Evolutionary conservation across 2,329 filamentous ascomycete species (phyloP).

Genomic region (Pseudogymnoascus sp.): DNA sequence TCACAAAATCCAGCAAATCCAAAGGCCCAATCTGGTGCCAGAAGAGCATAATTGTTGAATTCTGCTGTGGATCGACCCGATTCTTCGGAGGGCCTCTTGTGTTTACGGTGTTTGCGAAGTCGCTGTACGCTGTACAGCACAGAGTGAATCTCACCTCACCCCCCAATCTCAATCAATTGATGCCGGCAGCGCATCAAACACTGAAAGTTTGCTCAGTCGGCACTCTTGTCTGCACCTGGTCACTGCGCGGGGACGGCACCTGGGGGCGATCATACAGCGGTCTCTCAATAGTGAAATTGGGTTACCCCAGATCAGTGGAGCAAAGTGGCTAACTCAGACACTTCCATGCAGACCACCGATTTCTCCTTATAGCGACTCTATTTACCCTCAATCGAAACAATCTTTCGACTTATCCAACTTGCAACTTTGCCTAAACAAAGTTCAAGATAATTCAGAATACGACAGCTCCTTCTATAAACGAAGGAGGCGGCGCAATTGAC

Average conservation of each 20-base stretch:
- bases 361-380: background rate
- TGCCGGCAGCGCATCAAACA: background rate
- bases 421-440: constrained; percentile 1
- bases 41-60: background rate
- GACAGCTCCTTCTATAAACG: constrained; percentile 2
- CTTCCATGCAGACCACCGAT: background rate
- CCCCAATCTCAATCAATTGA: background rate
- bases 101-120: background rate
- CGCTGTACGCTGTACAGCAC: background rate
- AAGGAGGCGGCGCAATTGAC: background rate
- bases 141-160: background rate
- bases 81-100: background rate
- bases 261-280: constrained; percentile 3
- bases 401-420: background rate
- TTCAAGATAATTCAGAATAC: background rate
- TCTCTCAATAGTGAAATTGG: background rate
- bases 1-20: background rate
- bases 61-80: background rate
- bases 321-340: constrained; percentile 1
- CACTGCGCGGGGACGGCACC: background rate
- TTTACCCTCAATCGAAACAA: background rate
- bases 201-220: background rate
- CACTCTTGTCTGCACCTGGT: background rate
- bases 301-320: constrained; percentile 6
- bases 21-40: background rate